Evolutionary conservation across 108 stramenopile genomes (phyloP).

Genomic region (Skeletonema potamos): DNA sequence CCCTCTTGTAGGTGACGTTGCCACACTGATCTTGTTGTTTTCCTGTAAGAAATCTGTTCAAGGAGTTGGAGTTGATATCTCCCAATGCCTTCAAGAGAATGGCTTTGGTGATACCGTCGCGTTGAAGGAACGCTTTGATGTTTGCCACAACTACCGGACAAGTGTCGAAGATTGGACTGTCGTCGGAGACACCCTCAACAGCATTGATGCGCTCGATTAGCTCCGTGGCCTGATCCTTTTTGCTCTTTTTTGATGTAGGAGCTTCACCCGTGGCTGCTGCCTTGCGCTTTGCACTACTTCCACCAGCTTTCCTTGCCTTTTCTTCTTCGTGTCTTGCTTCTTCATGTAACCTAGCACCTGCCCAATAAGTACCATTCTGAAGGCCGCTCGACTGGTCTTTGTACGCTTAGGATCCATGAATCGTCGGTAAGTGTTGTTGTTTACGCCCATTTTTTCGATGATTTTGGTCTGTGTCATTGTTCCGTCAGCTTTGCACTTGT

Average conservation of each 20-base stretch:
- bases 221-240: conserved; percentile 7
- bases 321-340: conserved; percentile 17
- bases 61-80: conserved; percentile 30
- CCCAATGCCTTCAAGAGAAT: conserved; percentile 12
- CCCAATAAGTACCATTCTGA: conserved; percentile 43
- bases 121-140: conserved; percentile 37
- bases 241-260: not conserved
- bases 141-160: conserved; percentile 41
- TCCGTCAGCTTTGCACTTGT: conserved; percentile 32
- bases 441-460: conserved; percentile 39
- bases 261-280: not conserved
- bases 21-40: conserved; percentile 49
- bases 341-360: conserved; percentile 30
- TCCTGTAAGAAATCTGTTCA: conserved; percentile 20
- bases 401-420: conserved; percentile 50
- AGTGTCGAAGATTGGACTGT: conserved; percentile 24
- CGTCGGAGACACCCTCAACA: conserved; percentile 19
- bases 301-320: conserved; percentile 11
- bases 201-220: conserved; percentile 23
- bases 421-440: conserved; percentile 28
- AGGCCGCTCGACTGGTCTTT: conserved; percentile 39
- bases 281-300: not conserved
- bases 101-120: conserved; percentile 34
- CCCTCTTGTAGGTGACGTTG: conserved; percentile 31
- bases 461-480: conserved; percentile 33